These are phyloP conservation scores for Aspergillus texensis DNA, from an alignment of 2,329 filamentous ascomycete genomes.

Conservation along the genomic window DNA sequence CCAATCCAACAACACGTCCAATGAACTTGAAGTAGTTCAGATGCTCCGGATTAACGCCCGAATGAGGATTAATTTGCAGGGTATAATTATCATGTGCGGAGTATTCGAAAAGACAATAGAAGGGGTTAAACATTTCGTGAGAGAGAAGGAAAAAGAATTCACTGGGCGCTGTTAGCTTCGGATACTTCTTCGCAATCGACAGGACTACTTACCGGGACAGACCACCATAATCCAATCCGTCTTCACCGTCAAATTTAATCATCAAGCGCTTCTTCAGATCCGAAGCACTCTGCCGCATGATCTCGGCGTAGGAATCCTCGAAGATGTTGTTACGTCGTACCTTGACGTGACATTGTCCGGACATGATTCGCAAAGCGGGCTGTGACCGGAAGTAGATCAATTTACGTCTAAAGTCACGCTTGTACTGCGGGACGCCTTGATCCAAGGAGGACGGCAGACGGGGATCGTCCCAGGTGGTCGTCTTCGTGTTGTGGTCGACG, in stretches of 20 bases:
- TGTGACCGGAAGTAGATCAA: conserved; percentile 99
- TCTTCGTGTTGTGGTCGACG: conserved; percentile 99
- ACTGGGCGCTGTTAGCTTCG: conserved; percentile 46
- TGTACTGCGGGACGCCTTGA: conserved; percentile 98
- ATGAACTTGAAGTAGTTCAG: conserved; percentile 99
- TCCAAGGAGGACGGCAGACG: conserved; percentile 92
- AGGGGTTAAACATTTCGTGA: conserved; percentile 99
- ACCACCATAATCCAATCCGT: conserved; percentile 96
- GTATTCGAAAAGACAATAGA: conserved; percentile 99
- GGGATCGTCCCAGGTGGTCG: conserved; percentile 98
- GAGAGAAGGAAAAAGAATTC: conserved; percentile 99
- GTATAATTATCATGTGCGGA: conserved; percentile 99
- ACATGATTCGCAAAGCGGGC: conserved; percentile 90
- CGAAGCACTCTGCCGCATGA: conserved; percentile 91
- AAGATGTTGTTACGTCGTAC: conserved; percentile 96
- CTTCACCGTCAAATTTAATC: conserved; percentile 99
- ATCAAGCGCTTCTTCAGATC: conserved; percentile 98
- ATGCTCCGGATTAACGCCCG: conserved; percentile 98
- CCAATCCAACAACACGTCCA: conserved; percentile 90
- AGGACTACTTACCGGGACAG: conserved; percentile 67
- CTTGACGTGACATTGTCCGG: conserved; percentile 97
- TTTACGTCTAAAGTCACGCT: conserved; percentile 97
- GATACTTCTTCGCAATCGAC: neutral
- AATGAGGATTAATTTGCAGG: conserved; percentile 98
- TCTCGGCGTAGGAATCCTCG: conserved; percentile 97